Evolutionary conservation across 495 filamentous ascomycete species (phyloP), one percentile per base, ranked within the genome.

Genomic region (Daldinia concentrica): DNA sequence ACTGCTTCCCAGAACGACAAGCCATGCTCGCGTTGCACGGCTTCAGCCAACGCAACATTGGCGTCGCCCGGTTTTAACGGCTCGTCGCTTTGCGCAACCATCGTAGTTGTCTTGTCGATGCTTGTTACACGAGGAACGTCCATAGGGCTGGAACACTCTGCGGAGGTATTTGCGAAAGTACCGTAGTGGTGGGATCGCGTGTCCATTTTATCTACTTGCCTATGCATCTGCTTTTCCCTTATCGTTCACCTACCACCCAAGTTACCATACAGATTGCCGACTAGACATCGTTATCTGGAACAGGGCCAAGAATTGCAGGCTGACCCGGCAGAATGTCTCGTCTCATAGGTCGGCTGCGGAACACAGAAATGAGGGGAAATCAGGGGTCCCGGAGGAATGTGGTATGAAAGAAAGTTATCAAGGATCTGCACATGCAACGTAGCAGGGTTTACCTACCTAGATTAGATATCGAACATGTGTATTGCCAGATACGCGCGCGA

Each of bases 1-100:
- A 71, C 75, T 0, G 81, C 79, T 24, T 82, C 37, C 56, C 66
- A 59, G 63, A 83, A 82, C 19, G 64, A 66, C 29, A 82, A 41
- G 41, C 50, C 74, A 58, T 78, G 77, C 62, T 82, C 80, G 1
- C 76, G 69, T 60, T 71, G 56, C 41, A 80, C 75, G 8, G 78
- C 79, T 15, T 79, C 72, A n/a, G 72, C 64, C 24, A 82, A 75
- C 22, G 65, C 68, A 22, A 58, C 67, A 6, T 77, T 62, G 17
- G 63, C 61, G 30, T 56, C 41, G 36, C 67, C 61, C 14, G 67
- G 8, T 64, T 82, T 77, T 8, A 43, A 34, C 60, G 57, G 65
- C 27, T 30, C 52, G 2, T 76, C 63, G 52, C 37, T 39, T 17
- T 60, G 67, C 11, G 34, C 45, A 15, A 45, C 36, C 71, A 74